Evolutionary conservation across 169 alveolate species (phyloP), one percentile per base, ranked within the genome.

Genomic region (Plasmodium vinckei): DNA sequence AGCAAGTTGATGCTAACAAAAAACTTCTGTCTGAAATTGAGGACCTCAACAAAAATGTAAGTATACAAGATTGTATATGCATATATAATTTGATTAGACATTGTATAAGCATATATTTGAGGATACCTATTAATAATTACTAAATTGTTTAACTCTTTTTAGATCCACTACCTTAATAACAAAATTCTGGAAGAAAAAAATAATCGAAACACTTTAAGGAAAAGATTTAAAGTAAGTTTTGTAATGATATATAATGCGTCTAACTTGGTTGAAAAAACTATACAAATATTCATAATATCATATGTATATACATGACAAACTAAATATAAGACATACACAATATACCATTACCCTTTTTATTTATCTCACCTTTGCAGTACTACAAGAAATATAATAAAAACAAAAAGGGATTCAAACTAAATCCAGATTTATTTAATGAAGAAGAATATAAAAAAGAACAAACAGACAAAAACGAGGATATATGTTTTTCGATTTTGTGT

Each of bases 151-250:
- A 63, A 61, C 17, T 12, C 10, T 9, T 46, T 56, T 44, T 56
- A 75, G 88, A 64, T 75, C 23, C 9, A 61, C 33, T 75, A 75
- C 54, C 65, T 75, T 10, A 75, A 75, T 63, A 75, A 75, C 60
- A 75, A 75, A 75, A 63, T 75, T 61, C 88, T 61, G 15, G 88
- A 75, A 23, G 88, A 75, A 63, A 75, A 64, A 49, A 75, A 75
- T 39, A 75, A 64, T 42, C 69, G 69, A 2, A 19, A 51, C 2
- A 12, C 17, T 47, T 21, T 75, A 15, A 75, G 57, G 27, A 75
- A 56, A 13, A 46, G 57, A 17, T 51, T 75, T 39, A 75, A 64
- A 49, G 88, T 75, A 60, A 73, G 71, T 10, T 12, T 27, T 27
- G 39, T 27, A 27, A 27, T 27, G 39, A 27, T 1, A 27, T 27